A percentile compares a stretch with the other conserved stretches of the same genome.
These are phyloP conservation scores for Rosa multiflora DNA, from an alignment of 306 rosid species.

Conservation along the genomic window DNA sequence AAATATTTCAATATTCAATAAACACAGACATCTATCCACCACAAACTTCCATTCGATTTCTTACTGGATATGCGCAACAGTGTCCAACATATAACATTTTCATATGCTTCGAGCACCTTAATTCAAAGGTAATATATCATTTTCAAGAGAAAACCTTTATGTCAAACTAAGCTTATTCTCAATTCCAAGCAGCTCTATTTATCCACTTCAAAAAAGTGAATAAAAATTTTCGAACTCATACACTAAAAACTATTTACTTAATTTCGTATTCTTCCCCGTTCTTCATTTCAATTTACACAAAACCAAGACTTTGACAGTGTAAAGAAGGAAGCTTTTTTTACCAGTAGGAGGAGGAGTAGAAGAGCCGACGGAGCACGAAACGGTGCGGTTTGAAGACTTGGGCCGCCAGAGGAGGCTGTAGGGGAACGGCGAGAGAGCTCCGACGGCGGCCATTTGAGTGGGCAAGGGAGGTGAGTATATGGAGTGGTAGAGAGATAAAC, in stretches of 20 bases:
- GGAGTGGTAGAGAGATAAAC: slow-evolving; percentile 23
- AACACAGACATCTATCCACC: neutral
- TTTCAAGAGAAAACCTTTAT: no score
- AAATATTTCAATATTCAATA: no score
- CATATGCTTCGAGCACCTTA: no score
- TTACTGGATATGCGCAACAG: neutral
- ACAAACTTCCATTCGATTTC: neutral
- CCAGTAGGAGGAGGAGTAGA: slow-evolving; percentile 34
- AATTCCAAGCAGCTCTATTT: no score
- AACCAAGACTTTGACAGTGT: neutral
- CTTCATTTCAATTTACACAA: neutral
- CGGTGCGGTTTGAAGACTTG: slow-evolving; percentile 20
- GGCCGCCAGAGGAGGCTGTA: slow-evolving; percentile 44
- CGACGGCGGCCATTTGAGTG: slow-evolving; percentile 53
- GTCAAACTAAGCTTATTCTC: no score
- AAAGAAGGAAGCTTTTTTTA: slow-evolving; percentile 9
- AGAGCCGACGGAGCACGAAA: slow-evolving; percentile 42
- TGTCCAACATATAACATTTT: neutral
- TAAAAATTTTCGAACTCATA: neutral
- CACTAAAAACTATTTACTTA: neutral
- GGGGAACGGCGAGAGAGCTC: slow-evolving; percentile 53
- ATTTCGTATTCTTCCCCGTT: no score
- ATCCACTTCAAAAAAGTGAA: no score
- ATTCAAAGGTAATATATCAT: no score
- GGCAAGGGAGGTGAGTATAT: slow-evolving; percentile 19